These are phyloP conservation scores for Pseudozyma tsukubaensis DNA, from an alignment of 1,284 basidiomycete species.

Conservation along the genomic window DNA sequence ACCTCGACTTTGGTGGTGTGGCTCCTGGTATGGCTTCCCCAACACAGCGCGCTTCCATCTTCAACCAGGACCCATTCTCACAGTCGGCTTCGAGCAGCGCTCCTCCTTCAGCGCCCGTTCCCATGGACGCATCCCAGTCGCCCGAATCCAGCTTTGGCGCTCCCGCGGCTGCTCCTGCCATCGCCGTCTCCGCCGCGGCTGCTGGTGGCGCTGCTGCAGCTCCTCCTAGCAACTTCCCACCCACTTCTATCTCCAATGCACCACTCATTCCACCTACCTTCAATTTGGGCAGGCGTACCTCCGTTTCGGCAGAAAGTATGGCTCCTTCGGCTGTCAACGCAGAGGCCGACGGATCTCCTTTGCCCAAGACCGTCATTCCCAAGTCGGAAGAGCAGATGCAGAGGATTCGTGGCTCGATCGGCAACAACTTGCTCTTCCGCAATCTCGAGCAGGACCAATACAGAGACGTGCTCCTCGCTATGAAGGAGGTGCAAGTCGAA, in stretches of 20 bases:
- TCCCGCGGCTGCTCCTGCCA: background rate
- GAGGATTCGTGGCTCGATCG: constrained; percentile 87
- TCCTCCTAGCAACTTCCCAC: constrained; percentile 16
- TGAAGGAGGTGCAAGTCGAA: constrained; percentile 85
- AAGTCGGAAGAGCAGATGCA: constrained; percentile 87
- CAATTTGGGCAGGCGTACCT: constrained; percentile 89
- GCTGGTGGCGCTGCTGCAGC: constrained; percentile 6
- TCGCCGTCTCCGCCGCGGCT: background rate
- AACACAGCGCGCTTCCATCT: constrained; percentile 43
- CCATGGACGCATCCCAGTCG: constrained; percentile 27
- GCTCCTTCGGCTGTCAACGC: constrained; percentile 72
- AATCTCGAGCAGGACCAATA: constrained; percentile 97
- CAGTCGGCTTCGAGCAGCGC: background rate
- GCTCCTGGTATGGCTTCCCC: constrained; percentile 41
- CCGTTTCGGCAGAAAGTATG: constrained; percentile 97
- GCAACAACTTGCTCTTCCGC: constrained; percentile 91
- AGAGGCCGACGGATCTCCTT: constrained; percentile 20
- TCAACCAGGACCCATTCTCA: constrained; percentile 38
- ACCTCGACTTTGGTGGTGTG: constrained; percentile 25
- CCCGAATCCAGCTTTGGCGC: constrained; percentile 8
- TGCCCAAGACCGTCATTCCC: constrained; percentile 69
- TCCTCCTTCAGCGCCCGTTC: constrained; percentile 14
- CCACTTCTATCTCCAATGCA: constrained; percentile 11
- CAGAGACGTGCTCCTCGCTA: constrained; percentile 89
- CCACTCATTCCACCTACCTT: constrained; percentile 71